phyloP scores from a whole-genome alignment of 2,329 filamentous ascomycete genomes.

The Hypoxylon sp. region DNA sequence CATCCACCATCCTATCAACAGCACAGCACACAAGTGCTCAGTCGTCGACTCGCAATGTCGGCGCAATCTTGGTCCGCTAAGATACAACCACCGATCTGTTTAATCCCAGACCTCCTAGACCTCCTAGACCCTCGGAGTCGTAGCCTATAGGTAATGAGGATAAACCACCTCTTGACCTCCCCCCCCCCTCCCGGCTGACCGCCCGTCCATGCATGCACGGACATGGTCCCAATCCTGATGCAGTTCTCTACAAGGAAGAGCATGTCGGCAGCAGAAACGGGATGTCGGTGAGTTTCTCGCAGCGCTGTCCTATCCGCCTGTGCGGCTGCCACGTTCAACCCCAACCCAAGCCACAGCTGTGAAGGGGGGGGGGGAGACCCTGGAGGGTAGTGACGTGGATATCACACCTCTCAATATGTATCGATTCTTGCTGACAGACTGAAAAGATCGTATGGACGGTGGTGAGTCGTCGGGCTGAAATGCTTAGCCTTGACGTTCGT shows the following conservation, averaged over 20 bases:
- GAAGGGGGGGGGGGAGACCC: no score
- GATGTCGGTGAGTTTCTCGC: constrained; percentile 31
- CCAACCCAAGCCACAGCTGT: constrained; percentile 20
- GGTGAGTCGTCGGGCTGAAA: background rate
- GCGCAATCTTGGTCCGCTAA: constrained; percentile 27
- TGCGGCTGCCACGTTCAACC: constrained; percentile 22
- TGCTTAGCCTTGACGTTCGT: background rate
- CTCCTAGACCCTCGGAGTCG: no score
- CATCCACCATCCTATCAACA: no score
- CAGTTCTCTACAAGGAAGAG: constrained; percentile 18
- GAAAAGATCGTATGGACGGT: background rate
- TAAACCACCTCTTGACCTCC: constrained; percentile 11
- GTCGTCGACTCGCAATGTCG: constrained; percentile 11
- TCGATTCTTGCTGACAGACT: constrained; percentile 3
- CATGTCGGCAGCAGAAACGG: constrained; percentile 28
- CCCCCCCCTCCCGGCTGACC: constrained; percentile 25
- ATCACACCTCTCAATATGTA: no score
- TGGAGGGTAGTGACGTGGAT: constrained; percentile 27
- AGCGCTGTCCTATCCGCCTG: constrained; percentile 4
- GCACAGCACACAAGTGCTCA: no score
- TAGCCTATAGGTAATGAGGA: constrained; percentile 10
- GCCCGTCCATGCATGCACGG: constrained; percentile 30
- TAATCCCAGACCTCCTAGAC: constrained; percentile 2
- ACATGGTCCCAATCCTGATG: constrained; percentile 9
- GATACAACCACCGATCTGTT: constrained; percentile 23